Evolutionary conservation across 2,329 filamentous ascomycete species (phyloP).

Genomic region (Fusarium nematophilum): DNA sequence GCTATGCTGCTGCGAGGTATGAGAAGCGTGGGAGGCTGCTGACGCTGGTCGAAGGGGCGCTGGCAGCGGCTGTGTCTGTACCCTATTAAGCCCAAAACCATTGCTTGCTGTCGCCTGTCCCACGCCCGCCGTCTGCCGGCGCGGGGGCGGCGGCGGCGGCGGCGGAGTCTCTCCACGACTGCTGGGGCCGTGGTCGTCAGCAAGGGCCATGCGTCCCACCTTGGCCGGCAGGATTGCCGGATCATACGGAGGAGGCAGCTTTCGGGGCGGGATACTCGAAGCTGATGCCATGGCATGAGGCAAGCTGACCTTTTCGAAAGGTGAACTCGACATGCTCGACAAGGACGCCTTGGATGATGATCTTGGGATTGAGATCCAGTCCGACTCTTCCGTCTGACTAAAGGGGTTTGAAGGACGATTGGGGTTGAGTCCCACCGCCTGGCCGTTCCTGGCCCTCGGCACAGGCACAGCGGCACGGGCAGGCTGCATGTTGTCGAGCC

Average conservation of each 20-base stretch:
- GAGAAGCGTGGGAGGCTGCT: constrained; percentile 49
- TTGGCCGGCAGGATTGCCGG: constrained; percentile 59
- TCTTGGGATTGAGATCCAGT: constrained; percentile 80
- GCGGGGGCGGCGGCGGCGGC: constrained; percentile 58
- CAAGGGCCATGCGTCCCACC: constrained; percentile 56
- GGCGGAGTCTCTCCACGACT: constrained; percentile 54
- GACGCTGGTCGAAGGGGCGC: constrained; percentile 49
- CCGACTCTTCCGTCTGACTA: constrained; percentile 75
- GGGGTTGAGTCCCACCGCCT: constrained; percentile 75
- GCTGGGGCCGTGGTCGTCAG: constrained; percentile 51
- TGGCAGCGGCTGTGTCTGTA: constrained; percentile 44
- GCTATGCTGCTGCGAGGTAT: constrained; percentile 45
- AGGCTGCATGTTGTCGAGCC: constrained; percentile 76
- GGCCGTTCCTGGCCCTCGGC: constrained; percentile 63
- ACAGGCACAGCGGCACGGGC: constrained; percentile 78
- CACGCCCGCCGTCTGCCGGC: constrained; percentile 51
- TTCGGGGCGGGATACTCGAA: constrained; percentile 59
- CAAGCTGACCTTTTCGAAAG: constrained; percentile 68
- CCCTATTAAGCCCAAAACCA: constrained; percentile 36
- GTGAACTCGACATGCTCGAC: constrained; percentile 69
- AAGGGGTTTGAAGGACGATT: constrained; percentile 86
- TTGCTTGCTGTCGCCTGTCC: constrained; percentile 22
- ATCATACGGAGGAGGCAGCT: constrained; percentile 64
- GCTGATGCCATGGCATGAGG: constrained; percentile 59
- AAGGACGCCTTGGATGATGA: constrained; percentile 64